Conservation (phyloP, 352 stramenopile genomes). For the Hyaloperonospora brassicae region DNA sequence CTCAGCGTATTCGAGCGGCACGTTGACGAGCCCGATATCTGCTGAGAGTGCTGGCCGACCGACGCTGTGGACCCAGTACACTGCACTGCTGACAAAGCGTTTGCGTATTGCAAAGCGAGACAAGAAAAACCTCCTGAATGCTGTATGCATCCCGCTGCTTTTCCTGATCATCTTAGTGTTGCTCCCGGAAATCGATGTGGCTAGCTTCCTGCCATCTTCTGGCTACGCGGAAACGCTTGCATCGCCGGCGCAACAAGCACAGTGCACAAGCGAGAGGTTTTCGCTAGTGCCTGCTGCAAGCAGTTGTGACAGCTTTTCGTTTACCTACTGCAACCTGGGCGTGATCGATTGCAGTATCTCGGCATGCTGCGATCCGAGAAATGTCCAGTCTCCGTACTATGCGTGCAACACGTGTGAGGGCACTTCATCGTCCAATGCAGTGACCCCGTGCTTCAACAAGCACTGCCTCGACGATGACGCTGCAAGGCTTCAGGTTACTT, state of each 20-base stretch:
- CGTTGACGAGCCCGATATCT: constrained; percentile 13
- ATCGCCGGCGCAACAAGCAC: constrained; percentile 15
- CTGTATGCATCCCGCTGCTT: constrained; percentile 50
- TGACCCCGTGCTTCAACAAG: constrained; percentile 33
- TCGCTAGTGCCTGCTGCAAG: constrained; percentile 17
- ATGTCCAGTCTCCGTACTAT: constrained; percentile 37
- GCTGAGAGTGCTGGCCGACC: constrained; percentile 17
- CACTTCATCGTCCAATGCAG: constrained; percentile 16
- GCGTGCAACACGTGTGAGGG: constrained; percentile 31
- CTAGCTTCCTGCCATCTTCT: constrained; percentile 35
- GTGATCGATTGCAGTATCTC: constrained; percentile 38
- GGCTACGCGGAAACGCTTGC: constrained; percentile 23
- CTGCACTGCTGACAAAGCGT: constrained; percentile 45
- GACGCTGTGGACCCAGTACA: constrained; percentile 39
- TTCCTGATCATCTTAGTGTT: constrained; percentile 45
- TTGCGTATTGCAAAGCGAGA: constrained; percentile 55
- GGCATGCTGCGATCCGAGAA: constrained; percentile 34
- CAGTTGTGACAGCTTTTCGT: constrained; percentile 23
- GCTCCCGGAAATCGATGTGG: constrained; percentile 50
- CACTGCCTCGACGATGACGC: constrained; percentile 42
- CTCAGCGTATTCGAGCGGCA: constrained; percentile 28
- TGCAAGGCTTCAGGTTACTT: constrained; percentile 50
- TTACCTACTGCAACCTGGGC: constrained; percentile 37
- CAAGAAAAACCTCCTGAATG: constrained; percentile 52
- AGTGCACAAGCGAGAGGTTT: constrained; percentile 23